A percentile compares a stretch with the other conserved stretches of the same genome.
phyloP scores from a whole-genome alignment of 306 rosid genomes.

The Glycine latifolia region DNA sequence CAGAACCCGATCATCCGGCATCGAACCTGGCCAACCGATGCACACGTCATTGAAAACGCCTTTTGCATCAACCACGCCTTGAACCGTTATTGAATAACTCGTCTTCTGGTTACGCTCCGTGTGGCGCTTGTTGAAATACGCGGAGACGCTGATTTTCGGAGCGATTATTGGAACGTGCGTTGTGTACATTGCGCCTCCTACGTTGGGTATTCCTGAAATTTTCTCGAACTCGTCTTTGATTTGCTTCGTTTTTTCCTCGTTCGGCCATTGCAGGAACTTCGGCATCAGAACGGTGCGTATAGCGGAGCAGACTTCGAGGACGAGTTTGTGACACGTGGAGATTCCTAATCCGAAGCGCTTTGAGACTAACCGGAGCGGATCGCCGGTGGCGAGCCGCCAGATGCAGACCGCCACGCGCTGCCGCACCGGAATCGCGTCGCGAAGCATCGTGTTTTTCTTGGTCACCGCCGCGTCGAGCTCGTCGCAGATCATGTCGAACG shows the following conservation, averaged over 20 bases:
- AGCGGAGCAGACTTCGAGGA: conserved; percentile 75
- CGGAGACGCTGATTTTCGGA: conserved; percentile 63
- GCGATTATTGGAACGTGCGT: conserved; percentile 82
- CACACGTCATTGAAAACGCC: conserved; percentile 76
- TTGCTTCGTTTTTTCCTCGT: conserved; percentile 40
- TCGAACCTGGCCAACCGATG: conserved; percentile 85
- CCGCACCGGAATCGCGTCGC: conserved; percentile 87
- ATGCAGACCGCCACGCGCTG: conserved; percentile 86
- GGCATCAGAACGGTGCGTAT: conserved; percentile 71
- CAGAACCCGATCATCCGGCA: conserved; percentile 66
- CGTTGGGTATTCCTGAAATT: conserved; percentile 60
- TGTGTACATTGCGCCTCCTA: conserved; percentile 77
- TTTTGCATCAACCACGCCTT: conserved; percentile 69
- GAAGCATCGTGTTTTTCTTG: conserved; percentile 87
- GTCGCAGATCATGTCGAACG: conserved; percentile 72
- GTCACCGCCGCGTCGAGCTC: conserved; percentile 69
- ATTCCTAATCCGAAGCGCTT: conserved; percentile 82
- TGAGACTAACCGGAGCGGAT: conserved; percentile 77
- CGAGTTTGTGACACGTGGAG: conserved; percentile 87
- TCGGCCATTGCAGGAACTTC: conserved; percentile 71
- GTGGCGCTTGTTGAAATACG: conserved; percentile 70
- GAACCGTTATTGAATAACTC: conserved; percentile 79
- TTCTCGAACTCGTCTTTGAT: conserved; percentile 54
- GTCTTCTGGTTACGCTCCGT: conserved; percentile 80
- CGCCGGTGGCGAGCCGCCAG: conserved; percentile 84